Evolutionary conservation across 192 early-diverging fungal genomes (phyloP), one percentile per base, ranked within the genome.

Genomic region (Diversispora epigaea): DNA sequence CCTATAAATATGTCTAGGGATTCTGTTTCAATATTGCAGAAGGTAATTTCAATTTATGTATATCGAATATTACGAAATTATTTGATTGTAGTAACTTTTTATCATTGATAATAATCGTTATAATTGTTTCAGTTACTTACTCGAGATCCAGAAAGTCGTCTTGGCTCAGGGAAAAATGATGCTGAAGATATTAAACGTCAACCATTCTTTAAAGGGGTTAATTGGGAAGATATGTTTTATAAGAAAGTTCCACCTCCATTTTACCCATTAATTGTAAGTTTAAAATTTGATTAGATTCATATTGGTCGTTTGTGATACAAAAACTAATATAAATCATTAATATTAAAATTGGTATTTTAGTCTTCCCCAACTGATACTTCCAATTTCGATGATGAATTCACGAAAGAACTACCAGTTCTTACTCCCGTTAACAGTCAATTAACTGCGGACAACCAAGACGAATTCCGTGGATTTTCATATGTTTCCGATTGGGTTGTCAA

Each of bases 371-470:
- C 92, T 15, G 97, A 99, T 77, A 91, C 93, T 12, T 97, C 95
- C 47, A 98, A 98, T 90, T 99, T 99, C 91, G 97, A 99, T 77
- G 89, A 91, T 19, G 96, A 99, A 85, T 99, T 99, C 76, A 99
- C 97, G n/a, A 85, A 87, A 49, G 96, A 98, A 86, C 83, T 86
- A 64, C 96, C 97, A 2, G 93, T 94, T 0, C 78, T 99, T 66
- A 98, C 97, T 17, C 97, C 96, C 0, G 92, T 94, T 57, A 90
- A 95, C 67, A 92, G 91, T 55, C 88, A 93, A 40, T 82, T 98
- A 55, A 90, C 88, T 4, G 81, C 83, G 15, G 84, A 86, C 6
- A 93, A 97, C 79, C 97, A 99, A 83, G 91, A 95, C 79, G 95
- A 98, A 81, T 99, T 99, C 81, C 77, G 86, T 43, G 91, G 91